Percentiles rank a stretch among this genome's conserved stretches.
Conservation (phyloP, 176 grass and related monocot species). For the Aegilops umbellulata region DNA sequence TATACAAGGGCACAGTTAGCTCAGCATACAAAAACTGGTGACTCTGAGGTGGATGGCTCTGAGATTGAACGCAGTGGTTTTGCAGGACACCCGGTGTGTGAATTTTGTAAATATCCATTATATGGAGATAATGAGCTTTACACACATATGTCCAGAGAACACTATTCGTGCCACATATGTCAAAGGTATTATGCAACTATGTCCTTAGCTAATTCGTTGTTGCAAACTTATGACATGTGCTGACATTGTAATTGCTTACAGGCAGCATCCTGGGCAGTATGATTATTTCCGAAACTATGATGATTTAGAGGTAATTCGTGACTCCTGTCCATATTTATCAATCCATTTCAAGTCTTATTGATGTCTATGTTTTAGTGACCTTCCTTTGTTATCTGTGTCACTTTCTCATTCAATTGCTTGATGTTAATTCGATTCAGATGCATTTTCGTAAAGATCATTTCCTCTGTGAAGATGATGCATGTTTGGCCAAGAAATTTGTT, state of each 20-base stretch:
- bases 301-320: slow-evolving; percentile 77
- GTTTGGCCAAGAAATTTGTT: slow-evolving; percentile 84
- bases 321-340: neutral
- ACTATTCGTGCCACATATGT: slow-evolving; percentile 81
- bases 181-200: slow-evolving; percentile 52
- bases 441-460: slow-evolving; percentile 97
- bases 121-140: slow-evolving; percentile 98
- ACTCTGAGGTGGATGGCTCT: slow-evolving; percentile 95
- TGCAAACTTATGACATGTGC: neutral
- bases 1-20: slow-evolving; percentile 71
- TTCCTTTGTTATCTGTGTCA: neutral
- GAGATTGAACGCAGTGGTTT: slow-evolving; percentile 91
- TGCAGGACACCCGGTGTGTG: slow-evolving; percentile 73
- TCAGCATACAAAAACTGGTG: slow-evolving; percentile 79
- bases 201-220: neutral
- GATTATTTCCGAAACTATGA: slow-evolving; percentile 92
- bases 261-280: slow-evolving; percentile 65
- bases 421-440: slow-evolving; percentile 42
- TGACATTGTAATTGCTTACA: slow-evolving; percentile 46
- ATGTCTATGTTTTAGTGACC: neutral
- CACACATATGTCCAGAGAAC: slow-evolving; percentile 72
- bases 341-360: neutral
- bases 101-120: slow-evolving; percentile 74
- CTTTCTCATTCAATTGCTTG: neutral
- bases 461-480: slow-evolving; percentile 79